Base-by-base conservation (phyloP, 805 yeast species). In the Lachancea quebecensis region DNA sequence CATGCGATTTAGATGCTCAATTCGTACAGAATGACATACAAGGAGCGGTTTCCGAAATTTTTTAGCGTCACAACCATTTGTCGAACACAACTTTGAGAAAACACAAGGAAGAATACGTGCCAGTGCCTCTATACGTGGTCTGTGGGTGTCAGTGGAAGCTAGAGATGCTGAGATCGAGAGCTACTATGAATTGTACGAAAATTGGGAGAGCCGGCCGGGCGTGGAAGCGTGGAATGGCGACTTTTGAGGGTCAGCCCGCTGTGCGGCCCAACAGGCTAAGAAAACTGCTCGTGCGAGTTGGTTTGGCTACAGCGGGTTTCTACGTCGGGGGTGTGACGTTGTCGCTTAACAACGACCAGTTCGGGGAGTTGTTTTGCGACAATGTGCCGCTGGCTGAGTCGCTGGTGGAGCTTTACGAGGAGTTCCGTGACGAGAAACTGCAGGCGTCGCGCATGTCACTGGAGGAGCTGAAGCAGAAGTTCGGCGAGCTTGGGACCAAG, bases 351-450 rank as follows among this genome's bases (percentile, higher is more conserved):
- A 72, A 72, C 56, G 84, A 81, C 52, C 69, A 75, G 14, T 73
- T 81, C 59, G 81, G 78, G 52, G 86, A 82, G 52, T 51, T 70
- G 38, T 82, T 80, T 62, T 70, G 79, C 17, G 81, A 80, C 51
- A 75, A 74, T 47, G 75, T 82, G 38, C 93, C 93, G 15, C 70
- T 74, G 41, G 85, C 80, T 33, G 84, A 79, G 54, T 63, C 65
- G 17, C 64, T 75, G 28, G 72, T 82, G 28, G 76, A 77, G 43
- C 54, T 60, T 8, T 67, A 74, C 42, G 85, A 81, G 51, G 66
- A 64, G 9, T 55, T 60, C 28, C 48, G 55, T 40, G 52, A 56
- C 39, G 52, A 46, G 11, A 43, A 53, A 4, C 38, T 48, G 44
- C 47, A 49, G 28, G 43, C 54, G 27, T 48, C 51, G 11, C 52